Base-by-base conservation (phyloP, 2,329 filamentous ascomycete species). In the Paecilomyces formosus region DNA sequence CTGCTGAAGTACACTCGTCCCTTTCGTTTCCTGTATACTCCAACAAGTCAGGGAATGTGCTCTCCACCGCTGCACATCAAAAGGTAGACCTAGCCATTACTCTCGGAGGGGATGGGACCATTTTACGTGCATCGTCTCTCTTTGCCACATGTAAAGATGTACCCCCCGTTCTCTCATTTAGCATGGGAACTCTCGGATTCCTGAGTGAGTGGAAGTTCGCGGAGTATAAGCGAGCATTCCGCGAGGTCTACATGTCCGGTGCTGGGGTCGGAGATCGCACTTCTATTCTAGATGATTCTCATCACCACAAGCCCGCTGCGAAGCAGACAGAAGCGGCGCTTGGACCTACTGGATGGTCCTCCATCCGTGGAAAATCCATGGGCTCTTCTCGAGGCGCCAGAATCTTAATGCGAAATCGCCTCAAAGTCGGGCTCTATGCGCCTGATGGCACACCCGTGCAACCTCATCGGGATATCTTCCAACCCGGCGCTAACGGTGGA, bases 181-280 rank as follows among this genome's bases (percentile, higher is more conserved):
- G 92, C 71, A 97, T 99, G 90, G 94, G 94, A 5, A 95, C 93
- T 0, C 79, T 99, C 0, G 94, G 94, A 0, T 99, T 99, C 65
- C 78, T 99, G 7, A 92, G 93, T 15, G 93, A 97, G 74, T 99
- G 93, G 92, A 95, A 94, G 67, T 97, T 97, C 71, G 81, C 82
- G 6, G 92, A 97, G 67, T 90, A 95, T 77, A 96, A 96, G 75
- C 84, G 90, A 54, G 94, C 94, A 0, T 96, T 95, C 78, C 81
- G 91, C 54, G 90, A 97, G 70, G 90, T 94, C 56, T 97, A 95
- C 76, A 95, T 96, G 89, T 88, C 85, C 49, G 87, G 86, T 2
- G 82, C 85, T 24, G 74, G 75, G 24, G 77, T 76, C 30, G 77
- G 80, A 12, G 78, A 81, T 61, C 76, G 79, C 11, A 75, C 74